These are phyloP conservation scores for Gaultheria prostrata DNA, from an alignment of 148 eudicot species.

Conservation along the genomic window DNA sequence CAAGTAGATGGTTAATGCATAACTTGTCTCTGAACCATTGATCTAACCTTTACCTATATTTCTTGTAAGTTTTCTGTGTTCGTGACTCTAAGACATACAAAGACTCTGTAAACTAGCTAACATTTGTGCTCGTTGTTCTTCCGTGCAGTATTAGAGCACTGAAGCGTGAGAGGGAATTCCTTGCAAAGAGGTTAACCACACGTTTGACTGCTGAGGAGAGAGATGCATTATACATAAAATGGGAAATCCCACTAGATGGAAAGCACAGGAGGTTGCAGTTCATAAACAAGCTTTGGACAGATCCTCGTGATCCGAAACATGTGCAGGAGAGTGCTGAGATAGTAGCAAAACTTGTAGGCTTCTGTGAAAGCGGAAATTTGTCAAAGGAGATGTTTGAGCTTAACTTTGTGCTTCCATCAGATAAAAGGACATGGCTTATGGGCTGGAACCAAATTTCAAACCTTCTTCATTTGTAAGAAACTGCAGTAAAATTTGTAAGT, in stretches of 20 bases:
- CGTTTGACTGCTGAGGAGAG: slow-evolving; percentile 65
- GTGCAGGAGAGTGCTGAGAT: slow-evolving; percentile 81
- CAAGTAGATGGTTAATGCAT: neutral
- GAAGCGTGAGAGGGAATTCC: slow-evolving; percentile 86
- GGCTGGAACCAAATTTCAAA: slow-evolving; percentile 88
- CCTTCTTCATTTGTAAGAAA: slow-evolving; percentile 61
- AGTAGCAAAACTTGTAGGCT: slow-evolving; percentile 85
- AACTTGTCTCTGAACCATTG: neutral
- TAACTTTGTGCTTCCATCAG: slow-evolving; percentile 71
- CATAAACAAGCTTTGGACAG: slow-evolving; percentile 76
- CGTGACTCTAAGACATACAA: neutral
- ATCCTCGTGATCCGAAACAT: slow-evolving; percentile 65
- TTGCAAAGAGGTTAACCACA: slow-evolving; percentile 64
- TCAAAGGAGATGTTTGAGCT: slow-evolving; percentile 96
- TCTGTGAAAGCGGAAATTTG: slow-evolving; percentile 70
- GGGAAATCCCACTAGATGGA: slow-evolving; percentile 82
- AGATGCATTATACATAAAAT: slow-evolving; percentile 69
- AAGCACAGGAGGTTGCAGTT: slow-evolving; percentile 78
- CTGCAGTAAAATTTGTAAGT: slow-evolving; percentile 19
- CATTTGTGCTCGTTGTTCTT: neutral
- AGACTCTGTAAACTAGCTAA: neutral
- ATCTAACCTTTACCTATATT: neutral
- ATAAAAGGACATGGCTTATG: slow-evolving; percentile 68
- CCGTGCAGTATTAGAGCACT: slow-evolving; percentile 59
- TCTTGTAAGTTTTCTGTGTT: neutral